Conservation (phyloP, 371 early-diverging fungal species). For the Nematocida ausubeli region DNA sequence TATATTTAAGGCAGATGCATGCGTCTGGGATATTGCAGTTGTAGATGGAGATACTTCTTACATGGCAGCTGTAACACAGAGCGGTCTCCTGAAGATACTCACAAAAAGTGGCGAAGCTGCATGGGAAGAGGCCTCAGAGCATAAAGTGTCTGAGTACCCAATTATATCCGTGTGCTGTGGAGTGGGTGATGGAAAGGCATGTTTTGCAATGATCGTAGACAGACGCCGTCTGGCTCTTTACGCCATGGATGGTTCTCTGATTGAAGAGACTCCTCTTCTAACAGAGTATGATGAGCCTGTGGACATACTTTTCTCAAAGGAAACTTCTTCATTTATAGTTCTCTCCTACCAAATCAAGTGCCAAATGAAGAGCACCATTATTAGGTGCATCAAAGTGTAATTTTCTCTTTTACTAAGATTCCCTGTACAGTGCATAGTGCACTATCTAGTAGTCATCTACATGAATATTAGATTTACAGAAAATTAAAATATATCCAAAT, state of each 20-base stretch:
- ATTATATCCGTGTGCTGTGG: background rate
- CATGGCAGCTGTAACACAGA: slow-evolving; percentile 23
- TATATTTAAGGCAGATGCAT: slow-evolving; percentile 23
- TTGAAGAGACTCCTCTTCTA: background rate
- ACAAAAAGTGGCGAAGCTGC: background rate
- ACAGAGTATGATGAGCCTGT: slow-evolving; percentile 26
- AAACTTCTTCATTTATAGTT: background rate
- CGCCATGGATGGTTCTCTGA: background rate
- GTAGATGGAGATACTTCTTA: background rate
- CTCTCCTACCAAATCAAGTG: background rate
- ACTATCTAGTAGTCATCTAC: too few species aligned
- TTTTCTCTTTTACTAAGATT: too few species aligned
- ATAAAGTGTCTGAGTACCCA: slow-evolving; percentile 27
- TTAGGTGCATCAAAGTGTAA: background rate
- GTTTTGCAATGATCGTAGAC: slow-evolving; percentile 24
- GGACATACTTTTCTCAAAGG: background rate
- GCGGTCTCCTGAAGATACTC: slow-evolving; percentile 19
- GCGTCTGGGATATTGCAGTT: slow-evolving; percentile 26
- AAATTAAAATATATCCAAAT: too few species aligned
- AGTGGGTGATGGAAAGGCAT: background rate
- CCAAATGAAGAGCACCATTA: background rate
- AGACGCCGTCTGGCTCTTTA: background rate
- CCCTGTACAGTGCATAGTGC: too few species aligned
- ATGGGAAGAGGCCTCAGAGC: background rate
- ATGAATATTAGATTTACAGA: too few species aligned